These are phyloP conservation scores for Nigrograna mackinnonii DNA, from an alignment of 2,329 filamentous ascomycete genomes.

Conservation along the genomic window DNA sequence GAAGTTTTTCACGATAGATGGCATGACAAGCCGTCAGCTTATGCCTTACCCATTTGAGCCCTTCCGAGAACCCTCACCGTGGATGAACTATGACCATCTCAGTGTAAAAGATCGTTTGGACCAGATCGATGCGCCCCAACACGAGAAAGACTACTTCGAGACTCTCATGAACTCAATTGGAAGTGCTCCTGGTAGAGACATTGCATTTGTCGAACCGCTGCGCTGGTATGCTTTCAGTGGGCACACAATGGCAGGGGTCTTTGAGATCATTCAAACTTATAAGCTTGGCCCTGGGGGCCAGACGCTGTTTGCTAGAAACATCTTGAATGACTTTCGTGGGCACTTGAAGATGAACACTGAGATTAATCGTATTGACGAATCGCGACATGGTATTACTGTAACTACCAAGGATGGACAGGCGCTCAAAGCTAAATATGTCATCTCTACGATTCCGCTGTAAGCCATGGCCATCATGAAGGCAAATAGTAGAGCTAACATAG, in stretches of 20 bases:
- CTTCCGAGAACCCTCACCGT: neutral
- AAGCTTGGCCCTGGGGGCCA: neutral
- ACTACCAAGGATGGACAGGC: neutral
- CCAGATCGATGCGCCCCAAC: neutral
- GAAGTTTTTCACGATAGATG: neutral
- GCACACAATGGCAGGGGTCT: neutral
- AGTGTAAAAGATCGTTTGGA: neutral
- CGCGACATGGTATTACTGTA: neutral
- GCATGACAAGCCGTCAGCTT: neutral
- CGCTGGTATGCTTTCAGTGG: neutral
- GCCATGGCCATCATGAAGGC: too few species aligned
- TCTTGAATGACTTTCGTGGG: neutral
- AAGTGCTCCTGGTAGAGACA: neutral
- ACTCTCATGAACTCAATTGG: neutral
- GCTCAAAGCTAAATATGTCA: neutral
- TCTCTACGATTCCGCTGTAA: neutral
- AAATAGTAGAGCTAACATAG: too few species aligned
- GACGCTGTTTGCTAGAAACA: neutral
- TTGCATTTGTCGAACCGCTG: neutral
- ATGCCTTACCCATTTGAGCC: neutral
- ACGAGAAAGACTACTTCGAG: neutral
- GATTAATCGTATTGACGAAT: neutral
- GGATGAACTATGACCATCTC: neutral
- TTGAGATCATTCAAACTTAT: neutral
- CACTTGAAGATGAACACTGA: neutral